These are phyloP conservation scores for Entomortierella parvispora DNA, from an alignment of 192 early-diverging fungal genomes.

Conservation along the genomic window DNA sequence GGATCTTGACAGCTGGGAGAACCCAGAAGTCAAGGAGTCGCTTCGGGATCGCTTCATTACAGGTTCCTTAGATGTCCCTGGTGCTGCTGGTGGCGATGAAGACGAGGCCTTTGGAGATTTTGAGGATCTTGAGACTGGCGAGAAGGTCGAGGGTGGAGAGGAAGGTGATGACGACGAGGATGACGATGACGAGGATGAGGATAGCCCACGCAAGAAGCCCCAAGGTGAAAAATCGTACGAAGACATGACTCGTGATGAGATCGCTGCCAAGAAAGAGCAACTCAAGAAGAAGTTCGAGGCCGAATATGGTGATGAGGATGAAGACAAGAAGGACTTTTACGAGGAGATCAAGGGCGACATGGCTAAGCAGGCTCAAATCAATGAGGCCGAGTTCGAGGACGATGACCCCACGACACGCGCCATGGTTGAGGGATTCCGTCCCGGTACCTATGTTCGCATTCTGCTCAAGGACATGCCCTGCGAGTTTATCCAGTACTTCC, in stretches of 20 bases:
- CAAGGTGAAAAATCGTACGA: conserved; percentile 60
- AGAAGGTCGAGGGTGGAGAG: conserved; percentile 55
- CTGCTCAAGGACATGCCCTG: conserved; percentile 90
- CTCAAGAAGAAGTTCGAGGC: conserved; percentile 96
- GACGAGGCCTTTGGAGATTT: conserved; percentile 81
- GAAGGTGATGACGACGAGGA: conserved; percentile 31
- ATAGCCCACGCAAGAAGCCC: conserved; percentile 13
- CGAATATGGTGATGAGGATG: conserved; percentile 83
- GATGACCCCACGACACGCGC: conserved; percentile 78
- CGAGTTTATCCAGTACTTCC: conserved; percentile 94
- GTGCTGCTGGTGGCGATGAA: conserved; percentile 57
- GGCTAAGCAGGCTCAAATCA: conserved; percentile 83
- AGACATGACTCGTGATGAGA: conserved; percentile 68
- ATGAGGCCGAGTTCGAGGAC: conserved; percentile 88
- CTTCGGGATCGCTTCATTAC: conserved; percentile 85
- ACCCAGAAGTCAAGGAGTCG: conserved; percentile 71
- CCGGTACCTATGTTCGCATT: conserved; percentile 94
- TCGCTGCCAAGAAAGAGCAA: conserved; percentile 87
- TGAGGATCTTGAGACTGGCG: conserved; percentile 79
- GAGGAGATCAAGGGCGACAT: conserved; percentile 91
- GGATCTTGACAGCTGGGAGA: conserved; percentile 76
- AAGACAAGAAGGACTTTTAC: conserved; percentile 83
- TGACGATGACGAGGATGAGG: conserved; percentile 33
- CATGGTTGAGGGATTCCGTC: conserved; percentile 90
- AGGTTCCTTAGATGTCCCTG: conserved; percentile 60